Base-by-base conservation (phyloP, 2,329 filamentous ascomycete genomes). In the Didymella lethalis region DNA sequence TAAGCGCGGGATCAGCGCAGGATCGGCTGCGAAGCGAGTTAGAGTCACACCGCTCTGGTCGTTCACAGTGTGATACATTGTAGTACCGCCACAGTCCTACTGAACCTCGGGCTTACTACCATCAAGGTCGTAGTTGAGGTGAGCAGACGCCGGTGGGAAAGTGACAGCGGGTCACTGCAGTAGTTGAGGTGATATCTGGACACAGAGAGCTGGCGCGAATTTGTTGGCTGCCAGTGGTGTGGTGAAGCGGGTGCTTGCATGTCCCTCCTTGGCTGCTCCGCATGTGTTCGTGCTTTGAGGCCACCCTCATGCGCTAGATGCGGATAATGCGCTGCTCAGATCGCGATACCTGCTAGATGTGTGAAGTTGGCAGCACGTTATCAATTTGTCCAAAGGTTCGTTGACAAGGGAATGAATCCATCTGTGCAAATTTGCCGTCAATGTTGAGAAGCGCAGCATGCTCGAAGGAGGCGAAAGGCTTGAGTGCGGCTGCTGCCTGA, bases 41-140 rank as follows among this genome's bases (percentile, higher is more conserved):
- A 4, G 7, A 14, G 52, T 48, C 52, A 54, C 52, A 54, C 52
- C 52, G 52, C 29, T 54, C 43, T 10, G 12, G 18, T 14, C 23
- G 20, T 34, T 38, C 23, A 20, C 31, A 18, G n/a, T 47, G 47
- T 49, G 36, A 44, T 48, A 34, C 44, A 48, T 26, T 12, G 25
- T 34, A 5, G 36, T 40, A 28, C 44, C 29, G 44, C 29, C 10
- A 20, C 29, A 26, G 1, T 31, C 41, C 20, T 26, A 26, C 36
- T 43, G 16, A 20, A 29, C 7, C 6, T 26, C 44, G 51, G 51
- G 41, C 34, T 41, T 48, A 44, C 26, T 54, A 34, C 51, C 36
- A 16, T 28, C 14, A 20, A 26, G 20, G 51, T 34, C 28, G 44
- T 54, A 43, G 44, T 48, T 20, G 34, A 32, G 18, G 32, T 26